Evolutionary conservation across 139 green algal species (phyloP).

Genomic region (Asterochloris sp.): DNA sequence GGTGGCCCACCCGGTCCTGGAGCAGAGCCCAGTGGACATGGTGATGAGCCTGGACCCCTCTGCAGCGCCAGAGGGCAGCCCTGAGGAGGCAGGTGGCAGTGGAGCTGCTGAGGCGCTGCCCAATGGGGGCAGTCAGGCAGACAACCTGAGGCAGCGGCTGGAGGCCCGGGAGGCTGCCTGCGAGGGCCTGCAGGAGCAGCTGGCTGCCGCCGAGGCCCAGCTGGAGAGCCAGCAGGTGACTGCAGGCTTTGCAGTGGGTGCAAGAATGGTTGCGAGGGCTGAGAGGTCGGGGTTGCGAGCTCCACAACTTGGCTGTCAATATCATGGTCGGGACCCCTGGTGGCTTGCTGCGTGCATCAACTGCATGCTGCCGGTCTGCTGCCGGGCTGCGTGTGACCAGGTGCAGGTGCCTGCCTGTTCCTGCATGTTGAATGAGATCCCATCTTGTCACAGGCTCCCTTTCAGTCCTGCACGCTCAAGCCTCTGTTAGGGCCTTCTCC

Average conservation of each 20-base stretch:
- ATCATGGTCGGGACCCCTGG: not conserved
- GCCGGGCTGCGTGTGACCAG: no score
- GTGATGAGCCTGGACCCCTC: not conserved
- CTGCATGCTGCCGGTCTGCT: no score
- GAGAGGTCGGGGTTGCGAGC: not conserved
- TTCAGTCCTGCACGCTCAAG: not conserved
- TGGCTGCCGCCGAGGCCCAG: slow-evolving; percentile 6
- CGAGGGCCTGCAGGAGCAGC: not conserved
- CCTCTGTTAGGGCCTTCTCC: not conserved
- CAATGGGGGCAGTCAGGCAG: no score
- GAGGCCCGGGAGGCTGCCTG: not conserved
- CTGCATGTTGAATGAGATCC: no score
- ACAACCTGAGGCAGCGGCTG: no score
- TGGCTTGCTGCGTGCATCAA: not conserved
- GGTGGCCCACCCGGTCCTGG: no score
- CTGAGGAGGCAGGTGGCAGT: not conserved
- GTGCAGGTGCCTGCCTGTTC: no score
- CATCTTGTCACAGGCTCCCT: no score
- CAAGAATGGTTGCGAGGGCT: no score
- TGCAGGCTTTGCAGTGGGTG: no score
- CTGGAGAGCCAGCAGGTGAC: no score
- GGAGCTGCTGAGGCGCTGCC: not conserved
- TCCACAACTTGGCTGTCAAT: not conserved
- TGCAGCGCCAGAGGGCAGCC: not conserved
- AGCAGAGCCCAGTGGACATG: no score